A percentile compares a stretch with the other conserved stretches of the same genome.
phyloP scores from a whole-genome alignment of 2,329 filamentous ascomycete species.

The Pestalotiopsis sp. region DNA sequence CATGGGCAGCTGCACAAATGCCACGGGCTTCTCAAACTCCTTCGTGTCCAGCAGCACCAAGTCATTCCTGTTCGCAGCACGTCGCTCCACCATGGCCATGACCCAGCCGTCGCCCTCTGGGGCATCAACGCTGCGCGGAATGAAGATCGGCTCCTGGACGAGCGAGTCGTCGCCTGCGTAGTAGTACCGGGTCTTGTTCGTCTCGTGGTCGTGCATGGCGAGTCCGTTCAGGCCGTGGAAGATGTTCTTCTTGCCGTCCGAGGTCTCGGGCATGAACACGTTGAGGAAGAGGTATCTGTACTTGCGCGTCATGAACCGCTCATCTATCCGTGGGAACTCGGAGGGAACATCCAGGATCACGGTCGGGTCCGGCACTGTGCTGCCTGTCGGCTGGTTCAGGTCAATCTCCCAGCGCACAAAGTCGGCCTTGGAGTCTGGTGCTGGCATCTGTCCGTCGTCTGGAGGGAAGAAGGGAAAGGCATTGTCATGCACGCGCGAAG shows the following conservation, averaged over 20 bases:
- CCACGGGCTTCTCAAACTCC: background rate
- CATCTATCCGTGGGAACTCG: background rate
- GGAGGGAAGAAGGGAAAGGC: background rate
- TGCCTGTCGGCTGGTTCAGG: conserved; percentile 4
- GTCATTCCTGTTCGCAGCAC: background rate
- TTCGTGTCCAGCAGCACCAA: background rate
- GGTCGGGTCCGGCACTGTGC: background rate
- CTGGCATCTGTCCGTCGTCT: background rate
- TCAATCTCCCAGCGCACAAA: background rate
- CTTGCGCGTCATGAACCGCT: background rate
- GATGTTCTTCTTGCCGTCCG: background rate
- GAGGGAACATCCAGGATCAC: background rate
- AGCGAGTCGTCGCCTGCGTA: background rate
- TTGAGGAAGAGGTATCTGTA: conserved; percentile 3
- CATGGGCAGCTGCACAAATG: background rate
- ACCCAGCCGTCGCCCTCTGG: conserved; percentile 1
- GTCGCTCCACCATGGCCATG: background rate
- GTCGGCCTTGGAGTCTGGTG: background rate
- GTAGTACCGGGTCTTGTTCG: background rate
- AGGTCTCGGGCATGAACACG: background rate
- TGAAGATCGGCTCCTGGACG: background rate
- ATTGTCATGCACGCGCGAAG: background rate
- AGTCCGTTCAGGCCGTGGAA: conserved; percentile 1
- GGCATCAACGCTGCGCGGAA: background rate
- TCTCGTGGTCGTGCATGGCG: background rate